Evolutionary conservation across 2,329 filamentous ascomycete species (phyloP), one percentile per base, ranked within the genome.

Genomic region (Fusarium lateritium): DNA sequence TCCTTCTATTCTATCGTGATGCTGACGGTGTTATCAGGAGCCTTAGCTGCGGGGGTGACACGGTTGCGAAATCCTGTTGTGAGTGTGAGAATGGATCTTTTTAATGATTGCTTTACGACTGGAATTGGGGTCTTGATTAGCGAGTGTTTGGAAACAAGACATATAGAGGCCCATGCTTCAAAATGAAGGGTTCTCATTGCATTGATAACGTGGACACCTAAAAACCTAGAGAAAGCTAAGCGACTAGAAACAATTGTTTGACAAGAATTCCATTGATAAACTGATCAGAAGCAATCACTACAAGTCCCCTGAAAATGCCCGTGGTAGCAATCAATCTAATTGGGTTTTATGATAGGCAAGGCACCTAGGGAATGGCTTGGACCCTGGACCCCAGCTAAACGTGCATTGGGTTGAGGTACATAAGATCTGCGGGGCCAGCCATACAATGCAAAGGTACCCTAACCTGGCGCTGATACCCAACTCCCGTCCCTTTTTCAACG

Each of bases 341-440:
- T 65, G 43, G 56, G 66, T 67, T 69, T 28, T 53, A 47, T 65
- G 66, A 67, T 65, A 65, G 50, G 31, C 62, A 62, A 66, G 39
- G 61, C 56, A 54, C 60, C 33, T 9, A 58, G 19, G 49, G 66
- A 44, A 58, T 57, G 64, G 62, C 57, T 63, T 69, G 62, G 66
- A 67, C 66, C 66, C 56, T 69, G 39, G 66, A 60, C 52, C 62
- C 46, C 43, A 64, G 66, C 57, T 42, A 43, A 39, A 24, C 19
- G 47, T 28, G 40, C 55, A 28, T 53, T 63, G 38, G 59, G 60
- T 50, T 36, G 39, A 54, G 63, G 52, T 69, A 69, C 56, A 53
- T 69, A 39, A 22, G 34, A 56, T 69, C 52, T 54, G 51, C 40
- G 36, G 56, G 62, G 55, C 65, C 19, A 24, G 22, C 56, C 46